Conservation (phyloP, 345 rosid genomes). For the Hevea brasiliensis region DNA sequence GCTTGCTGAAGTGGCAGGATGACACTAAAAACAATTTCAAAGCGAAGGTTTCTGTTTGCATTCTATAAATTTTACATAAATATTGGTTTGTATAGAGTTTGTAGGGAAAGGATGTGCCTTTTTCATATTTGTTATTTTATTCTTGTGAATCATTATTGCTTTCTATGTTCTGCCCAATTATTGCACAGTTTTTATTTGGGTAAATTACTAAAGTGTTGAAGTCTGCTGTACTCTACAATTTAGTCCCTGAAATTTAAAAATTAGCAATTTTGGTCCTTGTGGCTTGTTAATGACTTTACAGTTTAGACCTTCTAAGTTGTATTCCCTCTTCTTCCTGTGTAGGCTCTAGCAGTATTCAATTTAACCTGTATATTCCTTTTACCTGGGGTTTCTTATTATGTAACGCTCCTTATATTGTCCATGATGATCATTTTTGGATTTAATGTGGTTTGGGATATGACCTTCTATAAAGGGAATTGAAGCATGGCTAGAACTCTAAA, state of each 20-base stretch:
- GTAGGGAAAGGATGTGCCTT: no score
- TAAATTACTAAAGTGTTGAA: no score
- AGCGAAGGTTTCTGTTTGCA: constrained; percentile 63
- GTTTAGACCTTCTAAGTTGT: neutral
- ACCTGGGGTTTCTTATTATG: neutral
- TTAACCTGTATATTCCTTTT: neutral
- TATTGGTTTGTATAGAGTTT: neutral
- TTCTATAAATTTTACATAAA: neutral
- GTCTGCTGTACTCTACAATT: no score
- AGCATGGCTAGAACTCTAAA: neutral
- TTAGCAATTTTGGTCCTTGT: no score
- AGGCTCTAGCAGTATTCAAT: neutral
- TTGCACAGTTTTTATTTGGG: no score
- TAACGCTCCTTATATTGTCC: neutral
- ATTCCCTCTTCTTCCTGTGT: neutral
- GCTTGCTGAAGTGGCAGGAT: constrained; percentile 86
- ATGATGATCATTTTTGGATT: neutral
- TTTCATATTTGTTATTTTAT: no score
- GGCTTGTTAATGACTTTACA: no score
- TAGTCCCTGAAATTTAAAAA: no score
- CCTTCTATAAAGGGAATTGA: neutral
- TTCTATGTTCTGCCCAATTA: no score
- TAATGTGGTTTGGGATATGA: neutral
- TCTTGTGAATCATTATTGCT: no score
- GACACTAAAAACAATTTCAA: constrained; percentile 79